phyloP scores from a whole-genome alignment of 2,329 filamentous ascomycete species.

The Orbilia blumenaviensis region DNA sequence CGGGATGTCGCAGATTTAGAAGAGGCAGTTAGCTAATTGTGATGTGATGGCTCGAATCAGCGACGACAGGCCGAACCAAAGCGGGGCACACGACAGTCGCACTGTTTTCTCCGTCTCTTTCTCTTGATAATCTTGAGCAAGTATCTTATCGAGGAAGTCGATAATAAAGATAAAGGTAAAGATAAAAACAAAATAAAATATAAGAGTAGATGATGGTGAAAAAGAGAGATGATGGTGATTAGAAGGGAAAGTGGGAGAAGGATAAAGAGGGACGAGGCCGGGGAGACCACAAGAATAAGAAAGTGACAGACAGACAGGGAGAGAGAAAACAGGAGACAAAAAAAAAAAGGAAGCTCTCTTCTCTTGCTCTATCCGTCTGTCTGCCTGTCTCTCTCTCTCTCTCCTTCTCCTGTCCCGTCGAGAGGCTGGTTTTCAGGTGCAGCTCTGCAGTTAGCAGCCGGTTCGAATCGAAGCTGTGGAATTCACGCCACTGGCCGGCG shows the following conservation, averaged over 20 bases:
- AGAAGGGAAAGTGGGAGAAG: not conserved
- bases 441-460: no score
- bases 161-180: not conserved
- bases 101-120: no score
- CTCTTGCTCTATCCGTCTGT: no score
- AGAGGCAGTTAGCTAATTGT: slow-evolving; percentile 33
- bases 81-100: slow-evolving; percentile 35
- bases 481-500: slow-evolving; percentile 16
- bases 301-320: no score
- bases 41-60: slow-evolving; percentile 8
- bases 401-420: no score
- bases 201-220: no score
- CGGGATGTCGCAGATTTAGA: slow-evolving; percentile 26
- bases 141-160: no score
- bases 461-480: not conserved
- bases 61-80: not conserved
- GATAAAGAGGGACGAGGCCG: not conserved
- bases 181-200: not conserved
- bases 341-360: not conserved
- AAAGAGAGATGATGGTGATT: not conserved
- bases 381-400: no score
- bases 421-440: not conserved
- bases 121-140: no score
- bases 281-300: not conserved
- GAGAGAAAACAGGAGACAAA: not conserved